These are phyloP conservation scores for Talaromyces sp. DNA, from an alignment of 2,329 filamentous ascomycete genomes.

Conservation along the genomic window DNA sequence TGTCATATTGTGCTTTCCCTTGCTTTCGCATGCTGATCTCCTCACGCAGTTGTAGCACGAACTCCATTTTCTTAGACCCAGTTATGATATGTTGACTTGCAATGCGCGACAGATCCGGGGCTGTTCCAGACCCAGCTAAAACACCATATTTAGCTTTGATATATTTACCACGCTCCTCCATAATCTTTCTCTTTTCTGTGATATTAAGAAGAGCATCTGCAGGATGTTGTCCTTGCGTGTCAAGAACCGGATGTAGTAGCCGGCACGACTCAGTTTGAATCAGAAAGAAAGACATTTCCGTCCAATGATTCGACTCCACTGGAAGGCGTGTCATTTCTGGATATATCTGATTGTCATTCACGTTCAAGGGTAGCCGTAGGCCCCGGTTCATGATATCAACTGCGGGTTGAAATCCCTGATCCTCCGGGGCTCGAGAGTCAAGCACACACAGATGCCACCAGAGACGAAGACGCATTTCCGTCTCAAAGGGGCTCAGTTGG, in stretches of 20 bases:
- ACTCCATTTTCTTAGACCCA: slow-evolving; percentile 17
- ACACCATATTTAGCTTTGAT: slow-evolving; percentile 15
- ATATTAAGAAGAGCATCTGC: slow-evolving; percentile 13
- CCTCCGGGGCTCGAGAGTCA: slow-evolving; percentile 54
- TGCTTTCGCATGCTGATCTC: slow-evolving; percentile 15
- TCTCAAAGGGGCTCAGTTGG: slow-evolving; percentile 51
- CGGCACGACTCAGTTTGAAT: slow-evolving; percentile 20
- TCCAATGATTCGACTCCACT: slow-evolving; percentile 15
- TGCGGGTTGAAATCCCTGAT: slow-evolving; percentile 56
- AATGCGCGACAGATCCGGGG: slow-evolving; percentile 11
- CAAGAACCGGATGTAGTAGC: slow-evolving; percentile 17
- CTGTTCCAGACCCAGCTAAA: neutral
- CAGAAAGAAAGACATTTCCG: slow-evolving; percentile 20
- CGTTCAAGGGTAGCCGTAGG: slow-evolving; percentile 35
- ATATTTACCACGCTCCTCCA: slow-evolving; percentile 11
- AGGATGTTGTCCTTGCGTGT: slow-evolving; percentile 10
- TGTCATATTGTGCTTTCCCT: neutral
- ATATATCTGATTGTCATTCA: slow-evolving; percentile 29
- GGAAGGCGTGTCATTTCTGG: slow-evolving; percentile 16
- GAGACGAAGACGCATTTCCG: slow-evolving; percentile 55
- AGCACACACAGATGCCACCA: slow-evolving; percentile 52
- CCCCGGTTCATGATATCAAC: slow-evolving; percentile 49
- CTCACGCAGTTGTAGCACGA: slow-evolving; percentile 17
- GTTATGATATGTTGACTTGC: slow-evolving; percentile 17
- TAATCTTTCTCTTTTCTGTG: slow-evolving; percentile 3